phyloP scores from a whole-genome alignment of 2,329 filamentous ascomycete species.

The Ambrosiella beaveri region DNA sequence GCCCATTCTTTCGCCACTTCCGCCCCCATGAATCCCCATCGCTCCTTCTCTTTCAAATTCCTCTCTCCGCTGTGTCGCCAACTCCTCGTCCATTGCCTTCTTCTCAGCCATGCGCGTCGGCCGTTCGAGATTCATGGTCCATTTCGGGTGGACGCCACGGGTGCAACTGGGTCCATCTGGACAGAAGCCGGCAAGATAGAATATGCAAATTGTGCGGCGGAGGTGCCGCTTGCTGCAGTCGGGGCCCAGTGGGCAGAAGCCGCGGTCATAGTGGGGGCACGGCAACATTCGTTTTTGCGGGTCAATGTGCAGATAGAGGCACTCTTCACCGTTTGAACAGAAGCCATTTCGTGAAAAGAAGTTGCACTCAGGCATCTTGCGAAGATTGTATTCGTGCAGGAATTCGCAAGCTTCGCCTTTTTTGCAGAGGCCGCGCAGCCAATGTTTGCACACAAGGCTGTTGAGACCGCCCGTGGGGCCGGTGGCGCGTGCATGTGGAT shows the following conservation, averaged over 20 bases:
- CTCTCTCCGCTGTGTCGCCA: conserved; percentile 18
- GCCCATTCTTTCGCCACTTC: conserved; percentile 15
- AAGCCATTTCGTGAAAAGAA: conserved; percentile 88
- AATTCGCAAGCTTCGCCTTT: conserved; percentile 97
- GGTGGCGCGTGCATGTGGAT: conserved; percentile 23
- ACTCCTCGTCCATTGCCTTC: conserved; percentile 34
- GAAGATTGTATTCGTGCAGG: conserved; percentile 93
- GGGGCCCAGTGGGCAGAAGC: conserved; percentile 84
- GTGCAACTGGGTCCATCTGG: conserved; percentile 62
- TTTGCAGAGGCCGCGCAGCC: conserved; percentile 91
- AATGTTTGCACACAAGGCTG: conserved; percentile 94
- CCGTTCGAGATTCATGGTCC: conserved; percentile 59
- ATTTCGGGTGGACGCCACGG: conserved; percentile 67
- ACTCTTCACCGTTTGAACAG: conserved; percentile 94
- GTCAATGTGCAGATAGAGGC: conserved; percentile 79
- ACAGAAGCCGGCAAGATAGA: conserved; percentile 88
- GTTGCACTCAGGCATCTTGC: conserved; percentile 97
- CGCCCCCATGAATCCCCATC: conserved; percentile 5
- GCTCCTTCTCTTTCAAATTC: conserved; percentile 15
- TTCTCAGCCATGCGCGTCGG: conserved; percentile 52
- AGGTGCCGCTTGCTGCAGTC: conserved; percentile 80
- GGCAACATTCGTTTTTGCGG: conserved; percentile 61
- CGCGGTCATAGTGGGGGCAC: conserved; percentile 82
- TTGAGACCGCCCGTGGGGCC: conserved; percentile 41
- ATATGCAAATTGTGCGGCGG: conserved; percentile 60